phyloP scores from a whole-genome alignment of 345 rosid genomes.

The Eucalyptus brandiana region DNA sequence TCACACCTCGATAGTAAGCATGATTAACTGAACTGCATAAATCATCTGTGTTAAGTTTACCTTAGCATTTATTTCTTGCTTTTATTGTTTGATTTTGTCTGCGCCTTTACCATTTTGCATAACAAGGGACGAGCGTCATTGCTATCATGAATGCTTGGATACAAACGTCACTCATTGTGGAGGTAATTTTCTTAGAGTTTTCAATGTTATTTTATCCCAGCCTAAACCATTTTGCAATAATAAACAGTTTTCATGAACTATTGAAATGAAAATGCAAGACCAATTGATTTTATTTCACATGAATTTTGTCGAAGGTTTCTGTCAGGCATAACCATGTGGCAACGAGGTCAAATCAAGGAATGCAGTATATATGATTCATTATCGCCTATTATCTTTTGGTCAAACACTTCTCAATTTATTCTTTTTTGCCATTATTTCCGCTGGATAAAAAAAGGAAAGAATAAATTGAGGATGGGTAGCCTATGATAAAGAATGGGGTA shows the following conservation, averaged over 20 bases:
- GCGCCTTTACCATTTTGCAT: not conserved
- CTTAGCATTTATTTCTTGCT: not conserved
- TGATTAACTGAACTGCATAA: accelerated
- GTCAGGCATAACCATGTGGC: too few species aligned
- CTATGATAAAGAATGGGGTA: not conserved
- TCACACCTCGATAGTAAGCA: not conserved
- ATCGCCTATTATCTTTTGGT: not conserved
- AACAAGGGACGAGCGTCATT: not conserved
- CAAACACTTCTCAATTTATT: not conserved
- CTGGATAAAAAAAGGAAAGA: not conserved
- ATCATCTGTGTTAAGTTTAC: not conserved
- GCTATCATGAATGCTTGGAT: not conserved
- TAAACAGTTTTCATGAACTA: not conserved
- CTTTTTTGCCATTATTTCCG: not conserved
- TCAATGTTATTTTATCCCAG: not conserved
- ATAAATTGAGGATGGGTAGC: not conserved
- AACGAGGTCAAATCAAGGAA: not conserved
- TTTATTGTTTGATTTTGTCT: not conserved
- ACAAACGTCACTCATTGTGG: not conserved
- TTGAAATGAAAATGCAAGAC: not conserved
- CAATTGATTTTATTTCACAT: too few species aligned
- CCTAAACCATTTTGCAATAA: not conserved
- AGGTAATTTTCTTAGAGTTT: not conserved
- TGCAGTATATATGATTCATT: not conserved
- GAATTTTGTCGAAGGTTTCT: too few species aligned